These are phyloP conservation scores for Turnera subulata DNA, from an alignment of 345 rosid genomes.

Conservation along the genomic window DNA sequence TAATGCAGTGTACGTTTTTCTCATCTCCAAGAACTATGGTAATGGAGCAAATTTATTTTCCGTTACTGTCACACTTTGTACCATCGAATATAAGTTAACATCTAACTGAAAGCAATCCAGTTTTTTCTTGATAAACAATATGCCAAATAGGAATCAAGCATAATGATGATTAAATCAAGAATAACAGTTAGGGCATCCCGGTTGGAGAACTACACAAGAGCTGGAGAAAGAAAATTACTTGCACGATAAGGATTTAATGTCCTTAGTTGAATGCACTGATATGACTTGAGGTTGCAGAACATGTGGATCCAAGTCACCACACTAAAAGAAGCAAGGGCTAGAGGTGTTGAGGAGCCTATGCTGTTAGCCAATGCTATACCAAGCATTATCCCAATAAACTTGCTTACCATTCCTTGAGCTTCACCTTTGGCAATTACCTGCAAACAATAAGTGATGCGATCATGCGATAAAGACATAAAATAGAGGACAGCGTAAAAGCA, in stretches of 20 bases:
- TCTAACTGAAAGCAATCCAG: too few species aligned
- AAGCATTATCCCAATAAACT: conserved; percentile 68
- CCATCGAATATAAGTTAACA: too few species aligned
- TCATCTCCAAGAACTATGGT: too few species aligned
- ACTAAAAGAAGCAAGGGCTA: conserved; percentile 74
- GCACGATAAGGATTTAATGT: conserved; percentile 96
- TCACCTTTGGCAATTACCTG: conserved; percentile 98
- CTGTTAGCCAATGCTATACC: conserved; percentile 81
- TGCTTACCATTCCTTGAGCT: conserved; percentile 99
- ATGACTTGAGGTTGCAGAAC: conserved; percentile 93
- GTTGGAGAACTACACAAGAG: not conserved
- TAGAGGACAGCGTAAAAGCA: not conserved
- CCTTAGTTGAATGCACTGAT: conserved; percentile 85
- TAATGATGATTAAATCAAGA: not conserved
- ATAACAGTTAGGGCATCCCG: not conserved
- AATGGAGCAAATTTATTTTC: too few species aligned
- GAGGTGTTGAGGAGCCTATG: conserved; percentile 69
- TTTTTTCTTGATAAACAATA: too few species aligned
- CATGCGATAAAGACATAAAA: conserved; percentile 2
- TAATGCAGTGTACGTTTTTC: too few species aligned
- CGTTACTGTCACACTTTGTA: too few species aligned
- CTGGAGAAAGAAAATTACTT: conserved; percentile 47
- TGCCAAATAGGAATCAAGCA: too few species aligned
- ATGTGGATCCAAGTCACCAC: conserved; percentile 85
- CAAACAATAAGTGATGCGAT: conserved; percentile 18